A percentile compares a stretch with the other conserved stretches of the same genome.
These are phyloP conservation scores for Rhizopus delemar DNA, from an alignment of 371 early-diverging fungal genomes.

Conservation along the genomic window DNA sequence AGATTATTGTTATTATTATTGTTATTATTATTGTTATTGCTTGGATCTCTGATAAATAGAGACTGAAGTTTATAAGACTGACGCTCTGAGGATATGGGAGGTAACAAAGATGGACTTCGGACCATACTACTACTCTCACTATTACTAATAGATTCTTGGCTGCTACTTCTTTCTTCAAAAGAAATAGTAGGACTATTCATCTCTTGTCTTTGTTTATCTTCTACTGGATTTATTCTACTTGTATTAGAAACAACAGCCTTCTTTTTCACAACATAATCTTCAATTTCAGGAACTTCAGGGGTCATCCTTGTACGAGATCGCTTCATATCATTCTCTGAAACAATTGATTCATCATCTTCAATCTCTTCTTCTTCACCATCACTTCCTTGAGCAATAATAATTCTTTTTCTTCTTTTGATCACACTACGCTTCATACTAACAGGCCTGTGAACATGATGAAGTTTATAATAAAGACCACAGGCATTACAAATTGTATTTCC, in stretches of 20 bases:
- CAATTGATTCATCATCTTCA: not conserved
- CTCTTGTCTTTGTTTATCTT: slow-evolving; percentile 8
- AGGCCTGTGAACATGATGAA: slow-evolving; percentile 78
- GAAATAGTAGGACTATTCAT: slow-evolving; percentile 9
- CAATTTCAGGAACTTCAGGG: slow-evolving; percentile 33
- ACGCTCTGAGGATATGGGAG: slow-evolving; percentile 33
- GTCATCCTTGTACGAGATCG: not conserved
- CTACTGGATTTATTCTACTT: not conserved
- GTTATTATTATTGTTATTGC: too few relatives aligned
- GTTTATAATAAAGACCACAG: slow-evolving; percentile 85
- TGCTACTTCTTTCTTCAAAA: slow-evolving; percentile 5
- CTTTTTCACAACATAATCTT: slow-evolving; percentile 28
- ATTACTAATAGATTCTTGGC: slow-evolving; percentile 4
- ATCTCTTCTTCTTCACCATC: slow-evolving; percentile 24
- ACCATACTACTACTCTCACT: not conserved
- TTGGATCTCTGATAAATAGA: slow-evolving; percentile 16
- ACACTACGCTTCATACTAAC: slow-evolving; percentile 81
- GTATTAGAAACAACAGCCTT: slow-evolving; percentile 4
- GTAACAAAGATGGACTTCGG: slow-evolving; percentile 12
- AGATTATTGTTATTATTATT: not conserved
- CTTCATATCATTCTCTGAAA: slow-evolving; percentile 1
- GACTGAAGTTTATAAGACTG: slow-evolving; percentile 31
- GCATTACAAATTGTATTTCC: slow-evolving; percentile 86
- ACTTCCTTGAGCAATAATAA: slow-evolving; percentile 39
- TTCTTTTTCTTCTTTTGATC: slow-evolving; percentile 84